These are phyloP conservation scores for Copromyces sp. DNA, from an alignment of 495 filamentous ascomycete species.

Conservation along the genomic window DNA sequence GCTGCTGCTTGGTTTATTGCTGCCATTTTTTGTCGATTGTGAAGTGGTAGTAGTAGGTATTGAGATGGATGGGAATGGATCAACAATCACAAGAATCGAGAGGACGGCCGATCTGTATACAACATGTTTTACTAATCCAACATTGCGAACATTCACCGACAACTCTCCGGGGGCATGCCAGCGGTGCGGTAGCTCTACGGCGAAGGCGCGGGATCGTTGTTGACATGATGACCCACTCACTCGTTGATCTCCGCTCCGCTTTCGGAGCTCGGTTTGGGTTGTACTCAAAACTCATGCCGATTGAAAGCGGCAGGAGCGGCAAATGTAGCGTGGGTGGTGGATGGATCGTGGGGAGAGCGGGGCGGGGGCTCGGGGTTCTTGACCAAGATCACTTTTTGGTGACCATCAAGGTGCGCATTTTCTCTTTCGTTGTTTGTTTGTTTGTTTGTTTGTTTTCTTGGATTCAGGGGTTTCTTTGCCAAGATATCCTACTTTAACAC, in stretches of 20 bases:
- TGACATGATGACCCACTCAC: not conserved
- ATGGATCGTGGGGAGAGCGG: not conserved
- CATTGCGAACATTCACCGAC: not conserved
- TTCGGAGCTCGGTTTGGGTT: not conserved
- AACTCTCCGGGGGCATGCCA: not conserved
- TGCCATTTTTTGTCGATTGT: not conserved
- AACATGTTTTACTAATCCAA: not conserved
- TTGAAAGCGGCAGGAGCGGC: not conserved
- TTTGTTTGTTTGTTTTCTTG: not conserved
- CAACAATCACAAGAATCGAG: not conserved
- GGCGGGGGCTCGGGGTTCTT: not conserved
- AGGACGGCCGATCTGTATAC: not conserved
- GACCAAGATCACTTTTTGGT: not conserved
- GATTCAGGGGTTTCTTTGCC: not conserved
- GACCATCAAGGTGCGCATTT: not conserved
- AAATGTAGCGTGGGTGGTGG: not conserved
- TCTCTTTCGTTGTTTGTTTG: not conserved
- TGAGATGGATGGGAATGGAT: not conserved
- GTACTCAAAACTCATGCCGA: not conserved
- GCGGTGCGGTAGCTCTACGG: not conserved
- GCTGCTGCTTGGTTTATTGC: constrained; percentile 22
- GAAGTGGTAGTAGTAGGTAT: not conserved
- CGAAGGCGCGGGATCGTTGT: not conserved
- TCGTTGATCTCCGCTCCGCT: not conserved
- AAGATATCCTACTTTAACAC: not conserved